Percentiles rank a stretch among this genome's conserved stretches.
Conservation (phyloP, 164 flowering plant genomes). For the Buxus sempervirens region DNA sequence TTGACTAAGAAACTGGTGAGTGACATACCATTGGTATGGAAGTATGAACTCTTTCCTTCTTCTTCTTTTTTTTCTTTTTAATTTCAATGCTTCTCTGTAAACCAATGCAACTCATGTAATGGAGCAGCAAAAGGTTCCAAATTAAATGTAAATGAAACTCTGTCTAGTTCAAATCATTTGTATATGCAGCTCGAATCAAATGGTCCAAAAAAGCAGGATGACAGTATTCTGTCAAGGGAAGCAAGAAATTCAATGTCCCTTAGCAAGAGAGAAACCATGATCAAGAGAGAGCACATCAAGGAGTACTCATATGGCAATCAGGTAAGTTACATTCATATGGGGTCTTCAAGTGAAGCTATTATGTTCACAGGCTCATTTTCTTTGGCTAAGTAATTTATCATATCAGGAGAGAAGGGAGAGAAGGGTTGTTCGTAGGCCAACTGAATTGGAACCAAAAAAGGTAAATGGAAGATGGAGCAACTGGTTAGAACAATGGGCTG, state of each 20-base stretch:
- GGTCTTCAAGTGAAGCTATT: neutral
- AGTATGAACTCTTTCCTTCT: no score
- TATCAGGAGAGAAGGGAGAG: conserved; percentile 29
- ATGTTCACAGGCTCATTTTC: neutral
- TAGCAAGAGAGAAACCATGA: conserved; percentile 46
- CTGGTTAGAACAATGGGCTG: conserved; percentile 78
- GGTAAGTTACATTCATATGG: conserved; percentile 25
- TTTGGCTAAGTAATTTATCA: neutral
- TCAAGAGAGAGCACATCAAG: conserved; percentile 46
- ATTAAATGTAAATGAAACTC: no score
- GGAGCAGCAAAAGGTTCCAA: no score
- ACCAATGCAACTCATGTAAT: no score
- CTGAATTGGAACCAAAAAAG: conserved; percentile 41
- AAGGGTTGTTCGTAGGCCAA: conserved; percentile 33
- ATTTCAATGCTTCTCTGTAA: no score
- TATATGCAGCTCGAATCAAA: conserved; percentile 45
- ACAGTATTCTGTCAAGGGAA: conserved; percentile 47
- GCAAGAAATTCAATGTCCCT: conserved; percentile 33
- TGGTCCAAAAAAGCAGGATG: conserved; percentile 49
- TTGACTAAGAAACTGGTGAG: conserved; percentile 17
- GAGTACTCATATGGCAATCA: conserved; percentile 46
- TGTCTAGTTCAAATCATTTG: conserved; percentile 33
- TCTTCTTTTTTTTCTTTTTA: conserved; percentile 13
- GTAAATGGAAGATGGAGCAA: conserved; percentile 37
- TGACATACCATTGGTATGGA: neutral